A percentile compares a stretch with the other conserved stretches of the same genome.
phyloP scores from a whole-genome alignment of 257 asterid genomes.

The Marsdenia floribunda region DNA sequence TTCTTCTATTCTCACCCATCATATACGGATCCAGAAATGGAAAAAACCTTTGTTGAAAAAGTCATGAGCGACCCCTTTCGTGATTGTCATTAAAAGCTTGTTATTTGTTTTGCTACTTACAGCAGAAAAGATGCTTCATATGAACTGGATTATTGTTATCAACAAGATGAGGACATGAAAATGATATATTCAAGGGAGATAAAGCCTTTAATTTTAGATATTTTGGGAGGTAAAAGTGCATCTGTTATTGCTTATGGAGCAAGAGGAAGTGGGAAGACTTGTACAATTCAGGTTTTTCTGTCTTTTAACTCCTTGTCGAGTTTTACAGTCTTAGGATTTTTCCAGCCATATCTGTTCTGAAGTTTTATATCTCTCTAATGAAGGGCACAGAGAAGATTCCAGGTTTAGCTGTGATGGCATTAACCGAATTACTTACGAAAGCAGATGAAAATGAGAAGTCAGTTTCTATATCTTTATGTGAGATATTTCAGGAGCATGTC shows the following conservation, averaged over 20 bases:
- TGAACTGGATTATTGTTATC: constrained; percentile 63
- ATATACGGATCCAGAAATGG: background rate
- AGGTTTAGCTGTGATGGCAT: constrained; percentile 62
- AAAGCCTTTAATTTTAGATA: constrained; percentile 44
- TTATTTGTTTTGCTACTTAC: constrained; percentile 9
- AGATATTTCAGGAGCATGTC: constrained; percentile 55
- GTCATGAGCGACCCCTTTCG: background rate
- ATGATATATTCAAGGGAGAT: constrained; percentile 58
- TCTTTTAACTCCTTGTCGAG: background rate
- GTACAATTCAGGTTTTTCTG: constrained; percentile 47
- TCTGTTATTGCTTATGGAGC: constrained; percentile 79
- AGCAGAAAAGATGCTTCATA: constrained; percentile 47
- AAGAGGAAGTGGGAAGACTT: constrained; percentile 83
- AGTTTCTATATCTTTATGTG: constrained; percentile 56
- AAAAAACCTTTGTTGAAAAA: background rate
- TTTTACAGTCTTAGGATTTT: background rate
- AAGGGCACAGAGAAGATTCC: constrained; percentile 65
- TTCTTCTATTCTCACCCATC: background rate
- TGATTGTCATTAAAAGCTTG: background rate
- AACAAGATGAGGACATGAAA: constrained; percentile 39
- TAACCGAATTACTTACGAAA: constrained; percentile 56
- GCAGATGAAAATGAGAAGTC: constrained; percentile 38
- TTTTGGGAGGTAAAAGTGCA: constrained; percentile 54
- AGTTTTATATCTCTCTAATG: constrained; percentile 1
- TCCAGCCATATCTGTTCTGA: constrained; percentile 4